Evolutionary conservation across 306 rosid genomes (phyloP), one percentile per base, ranked within the genome.

Genomic region (Castanea sativa): DNA sequence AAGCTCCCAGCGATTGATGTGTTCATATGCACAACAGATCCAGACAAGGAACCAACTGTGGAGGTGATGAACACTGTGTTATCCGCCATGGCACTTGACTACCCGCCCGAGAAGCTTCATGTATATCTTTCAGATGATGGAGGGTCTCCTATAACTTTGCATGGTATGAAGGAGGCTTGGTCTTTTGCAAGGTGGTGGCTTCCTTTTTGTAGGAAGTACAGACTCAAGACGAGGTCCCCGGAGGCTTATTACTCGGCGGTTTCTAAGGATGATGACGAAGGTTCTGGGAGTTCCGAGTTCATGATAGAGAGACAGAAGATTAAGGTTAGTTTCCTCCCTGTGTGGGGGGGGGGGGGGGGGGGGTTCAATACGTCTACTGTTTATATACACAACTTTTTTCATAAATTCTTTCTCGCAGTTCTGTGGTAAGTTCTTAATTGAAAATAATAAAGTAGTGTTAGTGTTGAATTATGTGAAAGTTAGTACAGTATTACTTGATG

Each of bases 91-190:
- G 91, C 92, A 7, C 78, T 94, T 69, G 94, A 89, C 74, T 94
- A 92, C 79, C 95, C 95, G 0, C 81, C 84, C 11, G 78, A 90
- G 67, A 94, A 92, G 86, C 94, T 93, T 73, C 85, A 85, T 18
- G 86, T 92, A 41, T 93, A 90, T 79, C 85, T 93, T 5, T 93
- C 97, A 1, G 97, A 93, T 63, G 97, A 91, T 59, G 92, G 91
- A 0, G 92, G 89, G 63, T 92, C 93, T 6, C 55, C 71, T 4
- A 15, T 87, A 20, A 93, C 96, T 21, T 69, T 89, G 78, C 75
- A 74, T 29, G 90, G 75, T 1, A 81, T 90, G 86, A 89, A 60
- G 60, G 82, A 83, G 81, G 89, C 89, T 78, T 75, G 79, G 86
- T 72, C 71, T 12, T 94, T 94, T 82, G 91, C 92, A 35, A 84